phyloP scores from a whole-genome alignment of 2,329 filamentous ascomycete genomes.

The Fusarium aywerte region DNA sequence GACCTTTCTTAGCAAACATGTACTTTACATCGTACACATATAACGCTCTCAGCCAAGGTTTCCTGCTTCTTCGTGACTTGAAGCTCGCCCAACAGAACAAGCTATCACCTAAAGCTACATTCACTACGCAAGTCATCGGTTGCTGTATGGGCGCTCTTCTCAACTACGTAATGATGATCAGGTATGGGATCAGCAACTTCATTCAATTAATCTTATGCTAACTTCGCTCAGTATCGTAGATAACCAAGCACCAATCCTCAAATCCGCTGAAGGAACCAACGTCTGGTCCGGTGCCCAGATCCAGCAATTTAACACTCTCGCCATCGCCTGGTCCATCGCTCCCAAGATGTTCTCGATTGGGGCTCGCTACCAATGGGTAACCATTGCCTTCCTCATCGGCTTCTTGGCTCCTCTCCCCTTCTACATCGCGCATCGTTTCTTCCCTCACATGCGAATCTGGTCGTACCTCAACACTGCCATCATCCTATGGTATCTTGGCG shows the following conservation, averaged over 20 bases:
- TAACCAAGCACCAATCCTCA: conserved; percentile 58
- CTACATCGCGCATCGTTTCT: conserved; percentile 33
- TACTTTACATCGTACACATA: conserved; percentile 33
- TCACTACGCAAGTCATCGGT: conserved; percentile 62
- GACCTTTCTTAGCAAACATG: conserved; percentile 14
- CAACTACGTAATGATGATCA: conserved; percentile 65
- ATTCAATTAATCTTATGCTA: conserved; percentile 4
- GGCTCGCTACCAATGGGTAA: conserved; percentile 20
- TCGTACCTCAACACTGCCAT: conserved; percentile 61
- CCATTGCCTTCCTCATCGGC: conserved; percentile 49
- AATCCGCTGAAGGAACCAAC: conserved; percentile 57
- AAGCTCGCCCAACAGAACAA: conserved; percentile 31
- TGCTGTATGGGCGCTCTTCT: conserved; percentile 64
- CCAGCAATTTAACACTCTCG: conserved; percentile 61
- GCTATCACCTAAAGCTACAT: conserved; percentile 22
- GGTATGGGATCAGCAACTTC: background rate
- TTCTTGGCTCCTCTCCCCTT: conserved; percentile 50
- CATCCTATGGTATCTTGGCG: conserved; percentile 49
- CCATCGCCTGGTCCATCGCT: conserved; percentile 62
- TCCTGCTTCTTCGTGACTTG: conserved; percentile 14
- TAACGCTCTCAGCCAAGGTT: conserved; percentile 12
- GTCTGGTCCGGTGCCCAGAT: conserved; percentile 64
- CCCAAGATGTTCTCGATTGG: conserved; percentile 45
- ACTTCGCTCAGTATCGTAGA: conserved; percentile 57
- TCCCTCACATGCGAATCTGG: conserved; percentile 57